Base-by-base conservation (phyloP, 139 green algal species). In the Coelastrella sp. region DNA sequence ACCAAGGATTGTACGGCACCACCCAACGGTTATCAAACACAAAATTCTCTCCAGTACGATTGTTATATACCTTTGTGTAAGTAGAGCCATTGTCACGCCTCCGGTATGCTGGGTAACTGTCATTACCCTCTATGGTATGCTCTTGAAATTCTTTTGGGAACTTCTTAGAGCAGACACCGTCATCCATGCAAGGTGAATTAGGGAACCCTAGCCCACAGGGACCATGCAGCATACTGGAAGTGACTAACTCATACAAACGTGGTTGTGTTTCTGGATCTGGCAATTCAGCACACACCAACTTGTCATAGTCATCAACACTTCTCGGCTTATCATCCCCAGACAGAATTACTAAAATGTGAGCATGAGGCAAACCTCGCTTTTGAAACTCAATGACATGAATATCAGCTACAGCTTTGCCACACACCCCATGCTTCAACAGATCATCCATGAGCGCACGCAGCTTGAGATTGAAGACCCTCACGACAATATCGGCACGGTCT, bases 1-100 rank as follows among this genome's bases (percentile, higher is more conserved):
- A 86, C 4, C 20, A 90, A 20, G 78, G 54, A 82, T 91, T 92
- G 91, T 93, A 93, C 2, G 91, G 91, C 64, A 92, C 91, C 71
- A 77, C 71, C 71, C 71, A 77, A 14, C 71, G 71, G 11, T 77
- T 77, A 19, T 19, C 11, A 11, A 77, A n/a, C 16, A 54, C 8
- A 77, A 77, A 8, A 5, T n/a, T 11, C 71, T 47, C 71, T 7
- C 71, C 71, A 47, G 8, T 19, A 14, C 71, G 22, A 73, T n/a
- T n/a, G n/a, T n/a, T n/a, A n/a, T n/a, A n/a, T n/a, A n/a, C n/a
- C n/a, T 10, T 73, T 20, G 13, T 73, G 65, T 20, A 73, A 73
- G 65, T 73, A 13, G 13, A 20, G 65, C 65, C 65, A 13, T 73
- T 73, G 65, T 73, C 65, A 73, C 11, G 65, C 10, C 65, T 10